phyloP scores from a whole-genome alignment of 331 rosid genomes.

The Stylosanthes scabra region DNA sequence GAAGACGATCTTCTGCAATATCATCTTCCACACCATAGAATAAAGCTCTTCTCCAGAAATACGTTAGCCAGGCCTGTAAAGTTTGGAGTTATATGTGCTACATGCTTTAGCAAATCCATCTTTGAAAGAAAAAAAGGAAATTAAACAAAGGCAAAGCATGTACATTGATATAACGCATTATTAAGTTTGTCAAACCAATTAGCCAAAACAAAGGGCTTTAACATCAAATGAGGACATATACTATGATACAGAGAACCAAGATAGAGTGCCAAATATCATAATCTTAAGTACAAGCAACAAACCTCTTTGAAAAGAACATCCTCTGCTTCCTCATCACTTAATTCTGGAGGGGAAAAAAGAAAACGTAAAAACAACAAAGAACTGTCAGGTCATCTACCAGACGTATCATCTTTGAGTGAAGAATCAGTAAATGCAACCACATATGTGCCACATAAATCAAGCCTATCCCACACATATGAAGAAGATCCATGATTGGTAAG shows the following conservation, averaged over 20 bases:
- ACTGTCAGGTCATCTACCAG: neutral
- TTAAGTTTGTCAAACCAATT: slow-evolving; percentile 3
- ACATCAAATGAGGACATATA: neutral
- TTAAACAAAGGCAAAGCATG: neutral
- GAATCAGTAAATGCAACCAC: neutral
- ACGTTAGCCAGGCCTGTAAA: slow-evolving; percentile 74
- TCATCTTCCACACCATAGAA: slow-evolving; percentile 64
- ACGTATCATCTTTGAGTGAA: neutral
- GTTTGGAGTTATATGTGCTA: neutral
- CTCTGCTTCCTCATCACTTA: slow-evolving; percentile 75
- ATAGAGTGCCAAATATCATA: neutral
- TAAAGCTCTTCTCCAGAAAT: slow-evolving; percentile 68
- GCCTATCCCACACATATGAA: neutral
- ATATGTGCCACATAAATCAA: neutral
- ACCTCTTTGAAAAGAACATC: slow-evolving; percentile 80
- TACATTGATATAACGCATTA: neutral
- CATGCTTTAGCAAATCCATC: neutral
- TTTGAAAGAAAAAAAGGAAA: neutral
- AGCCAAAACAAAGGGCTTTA: neutral
- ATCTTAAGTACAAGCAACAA: slow-evolving; percentile 25
- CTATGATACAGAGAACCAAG: slow-evolving; percentile 22
- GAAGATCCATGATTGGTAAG: too few relatives aligned
- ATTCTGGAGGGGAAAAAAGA: slow-evolving; percentile 55
- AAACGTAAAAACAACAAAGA: slow-evolving; percentile 20
- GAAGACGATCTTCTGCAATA: slow-evolving; percentile 77